Evolutionary conservation across 345 rosid genomes (phyloP), one percentile per base, ranked within the genome.

Genomic region (Gynandropsis gynandra): DNA sequence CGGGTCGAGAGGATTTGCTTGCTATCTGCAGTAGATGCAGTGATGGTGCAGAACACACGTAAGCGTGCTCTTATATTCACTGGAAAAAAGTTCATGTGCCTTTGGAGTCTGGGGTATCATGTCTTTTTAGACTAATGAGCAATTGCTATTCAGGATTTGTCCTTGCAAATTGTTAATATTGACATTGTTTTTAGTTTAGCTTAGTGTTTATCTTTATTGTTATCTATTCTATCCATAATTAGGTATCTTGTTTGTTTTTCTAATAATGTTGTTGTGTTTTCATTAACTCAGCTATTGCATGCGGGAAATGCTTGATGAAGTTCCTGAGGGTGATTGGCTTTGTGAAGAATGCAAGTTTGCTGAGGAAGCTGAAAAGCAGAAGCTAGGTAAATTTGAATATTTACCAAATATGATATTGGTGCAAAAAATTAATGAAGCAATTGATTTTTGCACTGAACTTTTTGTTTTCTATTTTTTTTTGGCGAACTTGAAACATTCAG

Each of bases 11-110:
- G 77, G 92, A 88, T 74, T 65, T 78, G 70, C 99, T 93, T 27
- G 99, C 95, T 55, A 76, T 81, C 66, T 93, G 99, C 69, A 74
- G 92, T 52, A 67, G 77, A 68, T 93, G 99, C 73, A 67, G 71
- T 64, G 99, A 93, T 76, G 99, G 99, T 57, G 99, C 97, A 57
- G 97, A 93, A 78, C 99, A 93, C 80, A 93, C 73, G 99, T 93
- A 83, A 81, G 95, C 18, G n/a, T 58, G 49, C 58, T 61, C 15
- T 42, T 37, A 36, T 48, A 18, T 47, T 35, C 35, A 47, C 53
- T 42, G 18, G 44, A 50, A 32, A 27, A 45, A 65, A 24, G 29
- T 2, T 24, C 29, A 24, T 15, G 7, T 62, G 44, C 16, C 46
- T 63, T 54, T 31, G 37, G 27, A 9, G 0, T 37, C 34, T 1